These are phyloP conservation scores for Biscogniauxia mediterranea DNA, from an alignment of 2,329 filamentous ascomycete species.

Conservation along the genomic window DNA sequence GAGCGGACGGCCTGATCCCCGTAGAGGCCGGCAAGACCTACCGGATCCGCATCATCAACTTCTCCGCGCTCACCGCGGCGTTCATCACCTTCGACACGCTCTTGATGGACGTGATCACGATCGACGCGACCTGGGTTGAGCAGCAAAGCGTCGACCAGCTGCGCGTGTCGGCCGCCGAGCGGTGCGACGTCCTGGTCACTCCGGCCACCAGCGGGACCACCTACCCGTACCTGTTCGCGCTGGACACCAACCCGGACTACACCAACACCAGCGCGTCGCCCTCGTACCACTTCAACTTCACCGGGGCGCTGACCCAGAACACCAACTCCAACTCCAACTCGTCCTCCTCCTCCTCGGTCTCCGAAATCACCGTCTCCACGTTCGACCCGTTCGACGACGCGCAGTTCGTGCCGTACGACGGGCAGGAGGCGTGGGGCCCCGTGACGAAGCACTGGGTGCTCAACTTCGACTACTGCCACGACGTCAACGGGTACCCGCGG, in stretches of 20 bases:
- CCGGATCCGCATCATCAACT: constrained; percentile 47
- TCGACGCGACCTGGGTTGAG: constrained; percentile 41
- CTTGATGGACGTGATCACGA: constrained; percentile 45
- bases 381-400: constrained; percentile 62
- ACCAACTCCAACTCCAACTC: constrained; percentile 32
- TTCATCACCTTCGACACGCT: constrained; percentile 45
- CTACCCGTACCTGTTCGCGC: constrained; percentile 42
- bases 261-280: constrained; percentile 26
- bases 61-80: constrained; percentile 41
- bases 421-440: constrained; percentile 45
- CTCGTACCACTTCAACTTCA: constrained; percentile 37
- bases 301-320: constrained; percentile 39
- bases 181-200: constrained; percentile 46
- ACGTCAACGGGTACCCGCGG: constrained; percentile 61
- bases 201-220: constrained; percentile 40
- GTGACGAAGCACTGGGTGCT: constrained; percentile 57
- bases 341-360: no score
- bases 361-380: constrained; percentile 13
- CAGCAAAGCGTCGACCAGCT: constrained; percentile 37
- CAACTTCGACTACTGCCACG: constrained; percentile 55
- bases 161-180: constrained; percentile 43
- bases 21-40: constrained; percentile 45
- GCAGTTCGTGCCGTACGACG: constrained; percentile 55
- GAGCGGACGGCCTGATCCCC: constrained; percentile 34
- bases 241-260: constrained; percentile 45